These are phyloP conservation scores for Wickerhamiella alocasiicola DNA, from an alignment of 805 yeast genomes.

Conservation along the genomic window DNA sequence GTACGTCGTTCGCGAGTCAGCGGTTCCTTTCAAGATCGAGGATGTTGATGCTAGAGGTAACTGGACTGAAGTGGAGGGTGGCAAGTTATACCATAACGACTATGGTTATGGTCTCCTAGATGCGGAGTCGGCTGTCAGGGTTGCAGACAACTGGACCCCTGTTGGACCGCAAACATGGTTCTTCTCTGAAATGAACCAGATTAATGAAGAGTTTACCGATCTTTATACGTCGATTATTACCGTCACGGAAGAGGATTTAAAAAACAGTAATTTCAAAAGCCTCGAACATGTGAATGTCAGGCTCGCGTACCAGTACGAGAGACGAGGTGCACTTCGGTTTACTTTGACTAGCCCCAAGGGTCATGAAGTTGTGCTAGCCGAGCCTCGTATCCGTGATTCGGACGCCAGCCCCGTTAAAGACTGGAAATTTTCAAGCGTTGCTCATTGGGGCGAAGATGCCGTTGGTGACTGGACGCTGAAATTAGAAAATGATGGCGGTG, in stretches of 20 bases:
- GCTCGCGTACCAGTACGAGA: slow-evolving; percentile 50
- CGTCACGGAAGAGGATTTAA: slow-evolving; percentile 39
- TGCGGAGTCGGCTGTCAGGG: slow-evolving; percentile 58
- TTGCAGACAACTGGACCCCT: slow-evolving; percentile 63
- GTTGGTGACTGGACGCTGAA: slow-evolving; percentile 71
- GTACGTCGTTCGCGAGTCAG: slow-evolving; percentile 60
- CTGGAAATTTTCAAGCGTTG: slow-evolving; percentile 97
- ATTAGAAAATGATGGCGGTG: slow-evolving; percentile 34
- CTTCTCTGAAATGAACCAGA: slow-evolving; percentile 35
- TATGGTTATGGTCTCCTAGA: slow-evolving; percentile 92
- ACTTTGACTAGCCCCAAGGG: slow-evolving; percentile 66
- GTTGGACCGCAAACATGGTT: slow-evolving; percentile 90
- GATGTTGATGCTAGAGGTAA: slow-evolving; percentile 37
- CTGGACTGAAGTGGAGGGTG: slow-evolving; percentile 62
- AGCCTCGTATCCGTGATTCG: slow-evolving; percentile 47
- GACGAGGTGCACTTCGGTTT: slow-evolving; percentile 60
- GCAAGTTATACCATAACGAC: slow-evolving; percentile 62
- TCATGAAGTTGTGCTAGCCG: slow-evolving; percentile 58
- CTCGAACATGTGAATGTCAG: slow-evolving; percentile 80
- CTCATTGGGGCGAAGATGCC: slow-evolving; percentile 88
- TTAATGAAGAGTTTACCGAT: slow-evolving; percentile 23
- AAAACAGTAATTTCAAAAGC: slow-evolving; percentile 47
- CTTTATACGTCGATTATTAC: slow-evolving; percentile 28
- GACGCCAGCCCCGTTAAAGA: slow-evolving; percentile 47
- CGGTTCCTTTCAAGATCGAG: slow-evolving; percentile 49